Evolutionary conservation across 2,329 filamentous ascomycete genomes (phyloP), one percentile per base, ranked within the genome.

Genomic region (Westerdykella ornata): DNA sequence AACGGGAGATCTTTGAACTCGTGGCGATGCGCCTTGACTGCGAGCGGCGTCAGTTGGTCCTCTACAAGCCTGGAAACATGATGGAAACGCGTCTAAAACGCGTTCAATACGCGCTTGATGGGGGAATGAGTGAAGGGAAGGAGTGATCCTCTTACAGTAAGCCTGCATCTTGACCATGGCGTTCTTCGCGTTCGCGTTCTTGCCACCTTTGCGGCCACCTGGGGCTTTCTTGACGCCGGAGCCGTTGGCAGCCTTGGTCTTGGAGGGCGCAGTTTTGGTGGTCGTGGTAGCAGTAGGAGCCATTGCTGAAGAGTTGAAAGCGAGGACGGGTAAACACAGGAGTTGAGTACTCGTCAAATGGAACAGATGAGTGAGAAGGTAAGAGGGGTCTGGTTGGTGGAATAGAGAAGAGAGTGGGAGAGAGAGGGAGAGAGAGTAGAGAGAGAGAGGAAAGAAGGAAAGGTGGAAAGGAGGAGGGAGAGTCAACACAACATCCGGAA

Each of bases 101-200:
- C 43, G 51, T 40, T 38, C 45, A 31, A 26, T 34, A 51, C 51
- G 51, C 52, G 55, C 51, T 13, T 8, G 30, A 33, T 7, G 3
- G 12, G 4, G 30, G 7, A 22, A 22, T 22, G 20, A 22, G 9
- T 22, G 22, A 26, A 39, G 17, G 37, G 29, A 31, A 38, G 13
- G 36, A 29, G 28, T 17, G 39, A 38, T 3, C 15, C 18, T 62
- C 62, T 51, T 42, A 65, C 62, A 64, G 50, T 51, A 66, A 20
- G 52, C 54, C 42, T 65, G 61, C 61, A 66, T 65, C 48, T 55
- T 57, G 33, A 50, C 47, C 56, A 65, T 60, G n/a, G 57, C 56
- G 11, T 39, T 48, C 35, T 44, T 54, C 3, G 60, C 54, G 12
- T 60, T 61, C 26, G 46, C 44, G 35, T 50, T 54, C 46, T 56